phyloP scores from a whole-genome alignment of 2,329 filamentous ascomycete species.

The Botryotinia convoluta region DNA sequence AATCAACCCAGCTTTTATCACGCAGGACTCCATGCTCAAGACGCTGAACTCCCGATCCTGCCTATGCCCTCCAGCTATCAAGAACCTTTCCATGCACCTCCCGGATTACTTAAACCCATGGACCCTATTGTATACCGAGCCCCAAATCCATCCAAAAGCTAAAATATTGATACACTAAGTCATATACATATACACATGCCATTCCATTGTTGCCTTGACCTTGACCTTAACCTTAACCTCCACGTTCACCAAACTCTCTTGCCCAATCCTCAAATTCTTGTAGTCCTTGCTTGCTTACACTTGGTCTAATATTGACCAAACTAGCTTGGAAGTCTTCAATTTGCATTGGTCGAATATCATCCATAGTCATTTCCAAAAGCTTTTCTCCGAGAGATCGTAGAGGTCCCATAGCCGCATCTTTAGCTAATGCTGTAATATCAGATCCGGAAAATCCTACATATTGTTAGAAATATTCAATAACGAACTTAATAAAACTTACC shows the following conservation, averaged over 20 bases:
- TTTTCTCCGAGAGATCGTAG: slow-evolving; percentile 86
- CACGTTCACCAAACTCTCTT: slow-evolving; percentile 85
- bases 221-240: slow-evolving; percentile 60
- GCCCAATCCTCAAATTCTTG: slow-evolving; percentile 95
- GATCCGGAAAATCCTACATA: slow-evolving; percentile 87
- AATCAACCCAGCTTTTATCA: background rate
- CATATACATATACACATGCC: background rate
- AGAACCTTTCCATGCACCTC: slow-evolving; percentile 1
- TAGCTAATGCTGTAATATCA: slow-evolving; percentile 93
- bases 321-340: slow-evolving; percentile 82
- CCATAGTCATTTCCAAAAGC: slow-evolving; percentile 85
- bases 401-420: slow-evolving; percentile 97
- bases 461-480: slow-evolving; percentile 20
- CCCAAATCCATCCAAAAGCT: slow-evolving; percentile 2
- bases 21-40: background rate
- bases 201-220: slow-evolving; percentile 43
- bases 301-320: slow-evolving; percentile 80
- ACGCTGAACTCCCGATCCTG: background rate
- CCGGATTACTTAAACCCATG: background rate
- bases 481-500: slow-evolving; percentile 27
- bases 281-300: slow-evolving; percentile 80
- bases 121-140: background rate
- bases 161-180: slow-evolving; percentile 14
- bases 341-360: slow-evolving; percentile 85
- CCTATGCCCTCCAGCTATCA: background rate